Base-by-base conservation (phyloP, 2,329 filamentous ascomycete species). In the Cordyceps militaris region DNA sequence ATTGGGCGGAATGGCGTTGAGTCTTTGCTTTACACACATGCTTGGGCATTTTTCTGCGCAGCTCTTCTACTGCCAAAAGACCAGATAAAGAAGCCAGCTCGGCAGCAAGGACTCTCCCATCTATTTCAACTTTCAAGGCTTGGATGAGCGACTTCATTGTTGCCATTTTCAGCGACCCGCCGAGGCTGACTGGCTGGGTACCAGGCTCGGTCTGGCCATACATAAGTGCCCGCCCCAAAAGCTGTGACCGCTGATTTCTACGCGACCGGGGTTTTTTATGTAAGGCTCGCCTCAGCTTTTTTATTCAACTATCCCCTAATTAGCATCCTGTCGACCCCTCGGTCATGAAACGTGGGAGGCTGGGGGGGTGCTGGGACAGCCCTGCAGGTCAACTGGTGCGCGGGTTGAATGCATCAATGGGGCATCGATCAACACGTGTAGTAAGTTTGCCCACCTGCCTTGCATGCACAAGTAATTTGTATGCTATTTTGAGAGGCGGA, bases 151-250 rank as follows among this genome's bases (percentile, higher is more conserved):
- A 38, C 2, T 32, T 30, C 19, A 9, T 16, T 23, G 23, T 28
- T 28, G 43, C 16, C 43, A 42, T 32, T 56, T n/a, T 49, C 43
- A 48, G 53, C 44, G 53, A 56, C 53, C 53, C 53, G 53, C 53
- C 53, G 34, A 56, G 53, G 53, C 53, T 49, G 53, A 56, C 53
- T 56, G 19, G 21, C 51, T 7, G 16, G 32, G 36, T 30, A n/a
- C 10, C 34, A 21, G 5, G 28, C n/a, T 19, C 19, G 14, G 10
- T 26, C 24, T 8, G 26, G 40, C 16, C 21, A 55, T 28, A 43
- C 11, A 56, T 48, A 48, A 49, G 53, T 44, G 52, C 42, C 21
- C 42, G 38, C 38, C n/a, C n/a, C 16, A 38, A 13, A 38, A 43
- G 50, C 14, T 3, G 40, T 38, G 52, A 47, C 53, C 40, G 52